Evolutionary conservation across 1,284 basidiomycete species (phyloP), one percentile per base, ranked within the genome.

Genomic region (Apiotrichum domesticum): DNA sequence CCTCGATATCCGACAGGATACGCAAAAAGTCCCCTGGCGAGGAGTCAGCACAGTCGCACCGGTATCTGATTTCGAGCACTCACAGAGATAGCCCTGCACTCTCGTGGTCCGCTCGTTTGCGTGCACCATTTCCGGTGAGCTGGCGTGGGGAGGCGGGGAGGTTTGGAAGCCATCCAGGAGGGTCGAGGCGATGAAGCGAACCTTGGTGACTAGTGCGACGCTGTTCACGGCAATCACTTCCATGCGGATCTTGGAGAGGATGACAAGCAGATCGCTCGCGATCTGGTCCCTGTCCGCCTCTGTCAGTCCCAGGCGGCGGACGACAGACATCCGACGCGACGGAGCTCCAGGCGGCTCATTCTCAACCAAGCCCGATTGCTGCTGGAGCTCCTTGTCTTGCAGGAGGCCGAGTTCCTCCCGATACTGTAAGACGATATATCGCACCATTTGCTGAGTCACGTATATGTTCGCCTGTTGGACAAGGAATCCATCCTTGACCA

Each of bases 181-280:
- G 2, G 88, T 90, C 29, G 87, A 90, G 11, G 90, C 90, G 21
- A 92, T 87, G 70, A 90, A 91, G 55, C 90, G 85, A 57, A 92
- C 88, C 80, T 92, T 92, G 72, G 88, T 85, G 13, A 92, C 87
- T 3, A 79, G 64, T 3, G 76, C 64, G 3, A 87, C 85, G 10
- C 87, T 88, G 70, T 92, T 93, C 47, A 89, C 90, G 8, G 90
- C 89, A 65, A 92, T 90, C 32, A 87, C 88, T 73, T 90, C 88
- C 58, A 92, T 90, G 6, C 89, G 89, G 65, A 92, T 91, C 85
- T 84, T 87, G 66, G 90, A 87, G 59, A 91, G 80, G 57, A 91
- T 87, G 61, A 85, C 86, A 58, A 92, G 80, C 58, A 92, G 80
- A 68, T 91, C 87, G 64, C 57, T 60, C 2, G 63, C 64, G 14